Base-by-base conservation (phyloP, 2,329 filamentous ascomycete species). In the Aspergillus candidus region DNA sequence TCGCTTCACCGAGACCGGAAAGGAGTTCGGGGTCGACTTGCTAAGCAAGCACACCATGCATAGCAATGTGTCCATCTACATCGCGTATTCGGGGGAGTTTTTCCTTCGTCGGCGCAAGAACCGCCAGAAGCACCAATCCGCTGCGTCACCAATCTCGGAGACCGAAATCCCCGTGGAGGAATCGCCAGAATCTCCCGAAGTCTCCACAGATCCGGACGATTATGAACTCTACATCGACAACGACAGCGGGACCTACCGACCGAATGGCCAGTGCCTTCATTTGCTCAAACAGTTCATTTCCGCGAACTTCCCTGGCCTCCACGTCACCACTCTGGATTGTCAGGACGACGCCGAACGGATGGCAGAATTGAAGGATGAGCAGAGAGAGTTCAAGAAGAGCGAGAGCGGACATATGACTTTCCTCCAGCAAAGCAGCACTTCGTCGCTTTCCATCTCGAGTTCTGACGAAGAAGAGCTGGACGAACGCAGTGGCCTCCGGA, bases 31-130 rank as follows among this genome's bases (percentile, higher is more conserved):
- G 41, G 88, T 97, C 57, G 91, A 96, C 68, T 74, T 96, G 65
- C 70, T 97, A 57, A 89, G 84, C 65, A 97, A 97, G 65, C 91
- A 97, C 66, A 94, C 88, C 33, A 95, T 97, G 88, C 91, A 97
- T 70, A 91, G 87, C 52, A 84, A 96, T 64, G 90, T 95, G 1
- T 86, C 83, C 31, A 85, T 87, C 2, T 95, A 95, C 63, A 88
- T 96, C 51, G 91, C 90, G 15, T 96, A 83, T 62, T 88, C 86
- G 0, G 91, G 91, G 34, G 91, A 97, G 61, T 97, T 97, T 66
- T 93, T 96, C 63, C 77, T 97, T 50, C 80, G 88, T 11, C 78
- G 85, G 3, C 73, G 87, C 18, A 77, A 60, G 50, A 73, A 79
- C 54, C 66, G 65, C 4, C 60, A 67, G 22, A 27, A 27, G 87